These are phyloP conservation scores for Nematodospora valgi DNA, from an alignment of 805 yeast species.

Conservation along the genomic window DNA sequence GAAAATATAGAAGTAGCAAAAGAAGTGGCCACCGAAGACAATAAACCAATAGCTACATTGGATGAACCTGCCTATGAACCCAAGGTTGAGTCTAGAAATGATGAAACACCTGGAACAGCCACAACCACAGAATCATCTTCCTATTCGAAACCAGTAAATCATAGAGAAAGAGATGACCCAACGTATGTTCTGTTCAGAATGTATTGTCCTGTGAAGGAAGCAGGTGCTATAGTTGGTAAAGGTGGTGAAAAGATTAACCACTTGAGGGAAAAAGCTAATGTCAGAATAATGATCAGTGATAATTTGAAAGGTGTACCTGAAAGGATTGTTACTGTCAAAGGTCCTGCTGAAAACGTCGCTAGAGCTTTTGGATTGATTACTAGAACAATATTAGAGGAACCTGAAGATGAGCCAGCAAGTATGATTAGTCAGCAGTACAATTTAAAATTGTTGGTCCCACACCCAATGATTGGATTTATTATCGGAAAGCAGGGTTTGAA, in stretches of 20 bases:
- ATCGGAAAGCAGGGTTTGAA: slow-evolving; percentile 75
- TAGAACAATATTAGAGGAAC: slow-evolving; percentile 63
- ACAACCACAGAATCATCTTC: too few relatives aligned
- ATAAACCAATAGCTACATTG: too few relatives aligned
- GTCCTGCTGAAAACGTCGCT: slow-evolving; percentile 74
- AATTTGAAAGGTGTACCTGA: slow-evolving; percentile 70
- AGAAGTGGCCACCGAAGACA: too few relatives aligned
- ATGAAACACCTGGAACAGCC: slow-evolving; percentile 1
- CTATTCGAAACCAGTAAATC: slow-evolving; percentile 32
- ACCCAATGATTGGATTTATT: slow-evolving; percentile 73
- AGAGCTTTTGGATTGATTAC: slow-evolving; percentile 75
- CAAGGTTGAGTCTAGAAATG: neutral
- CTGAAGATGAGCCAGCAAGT: slow-evolving; percentile 59
- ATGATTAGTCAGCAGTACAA: slow-evolving; percentile 52
- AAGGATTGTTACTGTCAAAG: slow-evolving; percentile 69
- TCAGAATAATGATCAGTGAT: slow-evolving; percentile 69
- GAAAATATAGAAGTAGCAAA: too few relatives aligned
- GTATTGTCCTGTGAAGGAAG: slow-evolving; percentile 74
- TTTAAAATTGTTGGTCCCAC: slow-evolving; percentile 67
- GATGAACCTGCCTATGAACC: slow-evolving; percentile 4
- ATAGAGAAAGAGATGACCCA: slow-evolving; percentile 48
- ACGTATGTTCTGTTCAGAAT: slow-evolving; percentile 67
- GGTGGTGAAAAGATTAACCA: slow-evolving; percentile 72
- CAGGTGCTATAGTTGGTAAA: slow-evolving; percentile 71
- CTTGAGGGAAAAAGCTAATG: slow-evolving; percentile 59